Evolutionary conservation across 768 basidiomycete genomes (phyloP).

Genomic region (Hirschioporus abietinus): DNA sequence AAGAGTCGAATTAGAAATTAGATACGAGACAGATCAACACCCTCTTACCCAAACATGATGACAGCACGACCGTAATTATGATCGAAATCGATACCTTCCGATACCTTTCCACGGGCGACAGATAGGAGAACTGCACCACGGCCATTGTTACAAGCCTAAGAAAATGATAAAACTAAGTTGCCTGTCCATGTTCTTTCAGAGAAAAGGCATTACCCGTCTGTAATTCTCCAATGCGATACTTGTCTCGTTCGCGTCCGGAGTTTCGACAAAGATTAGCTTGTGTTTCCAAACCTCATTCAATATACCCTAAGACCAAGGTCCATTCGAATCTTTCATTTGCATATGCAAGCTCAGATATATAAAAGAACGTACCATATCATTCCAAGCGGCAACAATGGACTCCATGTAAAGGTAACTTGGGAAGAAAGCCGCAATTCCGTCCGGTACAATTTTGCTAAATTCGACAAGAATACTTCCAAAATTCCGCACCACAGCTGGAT

Average conservation of each 20-base stretch:
- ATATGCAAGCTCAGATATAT: neutral
- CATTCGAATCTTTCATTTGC: conserved; percentile 1
- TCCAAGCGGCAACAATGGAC: conserved; percentile 99
- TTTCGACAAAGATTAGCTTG: conserved; percentile 98
- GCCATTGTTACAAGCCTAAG: conserved; percentile 95
- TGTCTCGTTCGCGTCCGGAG: conserved; percentile 97
- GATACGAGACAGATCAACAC: neutral
- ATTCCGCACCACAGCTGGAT: conserved; percentile 97
- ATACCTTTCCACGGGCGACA: conserved; percentile 97
- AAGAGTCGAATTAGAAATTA: neutral
- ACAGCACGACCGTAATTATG: conserved; percentile 99
- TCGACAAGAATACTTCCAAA: conserved; percentile 98
- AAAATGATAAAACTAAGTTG: neutral
- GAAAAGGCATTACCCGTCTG: conserved; percentile 53
- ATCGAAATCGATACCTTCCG: conserved; percentile 99
- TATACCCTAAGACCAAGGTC: conserved; percentile 64
- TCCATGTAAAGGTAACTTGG: conserved; percentile 99
- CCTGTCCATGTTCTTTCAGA: neutral
- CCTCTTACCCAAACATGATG: conserved; percentile 94
- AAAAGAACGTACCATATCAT: conserved; percentile 82
- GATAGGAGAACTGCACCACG: conserved; percentile 94
- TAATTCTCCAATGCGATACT: conserved; percentile 98
- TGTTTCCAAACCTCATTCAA: conserved; percentile 99
- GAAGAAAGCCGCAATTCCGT: conserved; percentile 98
- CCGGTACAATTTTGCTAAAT: conserved; percentile 96